Conservation (phyloP, 345 rosid genomes). For the Brassica cretica region DNA sequence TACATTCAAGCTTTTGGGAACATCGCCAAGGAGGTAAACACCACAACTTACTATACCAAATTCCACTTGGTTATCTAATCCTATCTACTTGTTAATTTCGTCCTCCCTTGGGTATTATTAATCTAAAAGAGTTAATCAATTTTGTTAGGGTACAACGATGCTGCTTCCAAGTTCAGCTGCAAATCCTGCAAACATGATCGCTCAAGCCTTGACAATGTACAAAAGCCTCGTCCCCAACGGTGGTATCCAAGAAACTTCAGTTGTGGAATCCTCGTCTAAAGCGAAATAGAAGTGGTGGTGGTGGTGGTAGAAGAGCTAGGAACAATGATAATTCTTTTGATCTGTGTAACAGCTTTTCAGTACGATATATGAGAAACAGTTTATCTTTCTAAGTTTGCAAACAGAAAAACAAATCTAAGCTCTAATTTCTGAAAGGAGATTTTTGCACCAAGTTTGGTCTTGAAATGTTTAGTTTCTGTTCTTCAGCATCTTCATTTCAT, state of each 20-base stretch:
- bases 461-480: neutral
- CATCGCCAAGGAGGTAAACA: conserved; percentile 80
- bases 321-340: conserved; percentile 20
- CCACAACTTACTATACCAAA: neutral
- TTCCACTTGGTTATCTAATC: neutral
- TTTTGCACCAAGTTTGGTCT: conserved; percentile 1
- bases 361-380: conserved; percentile 3
- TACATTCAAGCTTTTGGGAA: conserved; percentile 79
- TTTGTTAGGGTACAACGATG: conserved; percentile 74
- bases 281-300: neutral
- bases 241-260: conserved; percentile 24
- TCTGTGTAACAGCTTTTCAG: neutral
- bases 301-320: conserved; percentile 12
- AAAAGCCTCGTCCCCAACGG: conserved; percentile 58
- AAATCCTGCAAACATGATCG: conserved; percentile 71
- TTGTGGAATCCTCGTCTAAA: conserved; percentile 18
- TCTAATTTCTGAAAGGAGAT: neutral
- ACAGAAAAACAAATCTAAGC: neutral
- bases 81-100: neutral
- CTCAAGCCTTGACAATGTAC: conserved; percentile 77
- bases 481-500: neutral
- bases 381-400: conserved; percentile 2
- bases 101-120: neutral
- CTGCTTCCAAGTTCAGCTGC: conserved; percentile 72
- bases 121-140: neutral